These are phyloP conservation scores for Wickerhamomyces pijperi DNA, from an alignment of 805 yeast species.

Conservation along the genomic window DNA sequence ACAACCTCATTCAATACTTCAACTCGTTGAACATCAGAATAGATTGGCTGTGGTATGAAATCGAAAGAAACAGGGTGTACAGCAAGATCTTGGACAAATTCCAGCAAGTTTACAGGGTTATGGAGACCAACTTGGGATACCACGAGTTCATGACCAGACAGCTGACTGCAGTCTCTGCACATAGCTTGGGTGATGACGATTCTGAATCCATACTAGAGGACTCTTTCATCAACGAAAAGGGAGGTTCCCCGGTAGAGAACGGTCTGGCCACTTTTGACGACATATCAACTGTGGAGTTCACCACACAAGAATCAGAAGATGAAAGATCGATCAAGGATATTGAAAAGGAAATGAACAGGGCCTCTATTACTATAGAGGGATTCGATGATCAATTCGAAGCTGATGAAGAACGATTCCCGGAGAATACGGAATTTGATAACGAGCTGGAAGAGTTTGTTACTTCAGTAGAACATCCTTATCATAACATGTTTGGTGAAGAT, in stretches of 20 bases:
- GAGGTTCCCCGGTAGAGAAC: neutral
- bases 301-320: no score
- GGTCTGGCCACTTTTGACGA: neutral
- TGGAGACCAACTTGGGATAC: neutral
- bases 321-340: no score
- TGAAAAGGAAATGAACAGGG: neutral
- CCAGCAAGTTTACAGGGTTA: neutral
- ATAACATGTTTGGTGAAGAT: no score
- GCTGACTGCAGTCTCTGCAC: no score
- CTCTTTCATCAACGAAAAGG: conserved; percentile 15
- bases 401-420: neutral
- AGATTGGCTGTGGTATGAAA: conserved; percentile 48
- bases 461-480: no score
- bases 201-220: conserved; percentile 14
- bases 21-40: conserved; percentile 38
- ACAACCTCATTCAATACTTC: conserved; percentile 31
- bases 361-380: neutral
- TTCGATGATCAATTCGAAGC: neutral
- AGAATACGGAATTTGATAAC: neutral
- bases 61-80: conserved; percentile 32
- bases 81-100: conserved; percentile 21
- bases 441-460: neutral
- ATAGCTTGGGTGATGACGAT: conserved; percentile 4
- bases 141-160: no score
- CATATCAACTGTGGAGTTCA: neutral